Conservation (phyloP, 2,329 filamentous ascomycete genomes). For the Neopestalotiopsis sp. region DNA sequence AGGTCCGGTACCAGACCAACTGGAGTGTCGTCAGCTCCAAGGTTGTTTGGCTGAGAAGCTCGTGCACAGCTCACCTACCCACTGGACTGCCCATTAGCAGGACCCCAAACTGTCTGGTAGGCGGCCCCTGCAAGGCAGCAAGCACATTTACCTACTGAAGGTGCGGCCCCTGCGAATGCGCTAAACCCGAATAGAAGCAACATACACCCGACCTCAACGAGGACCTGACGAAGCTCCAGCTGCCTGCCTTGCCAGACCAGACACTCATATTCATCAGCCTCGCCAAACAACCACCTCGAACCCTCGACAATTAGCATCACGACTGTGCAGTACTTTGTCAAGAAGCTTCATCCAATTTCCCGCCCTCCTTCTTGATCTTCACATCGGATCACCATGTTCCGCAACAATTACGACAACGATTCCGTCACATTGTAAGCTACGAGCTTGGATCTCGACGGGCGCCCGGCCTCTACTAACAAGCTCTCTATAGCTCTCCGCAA, state of each 20-base stretch:
- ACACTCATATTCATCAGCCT: constrained; percentile 16
- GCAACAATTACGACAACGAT: constrained; percentile 99
- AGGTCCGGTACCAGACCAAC: not conserved
- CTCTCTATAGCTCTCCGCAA: constrained; percentile 81
- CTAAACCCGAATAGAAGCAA: constrained; percentile 28
- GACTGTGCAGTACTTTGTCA: not conserved
- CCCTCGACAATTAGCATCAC: not conserved
- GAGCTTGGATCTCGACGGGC: constrained; percentile 10
- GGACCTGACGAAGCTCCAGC: constrained; percentile 21
- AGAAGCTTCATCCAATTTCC: not conserved
- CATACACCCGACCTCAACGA: not conserved
- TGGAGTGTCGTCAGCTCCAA: constrained; percentile 13
- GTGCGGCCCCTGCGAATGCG: constrained; percentile 6
- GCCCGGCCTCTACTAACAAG: constrained; percentile 24
- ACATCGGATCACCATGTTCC: constrained; percentile 76
- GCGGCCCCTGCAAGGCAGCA: not conserved
- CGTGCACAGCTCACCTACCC: not conserved
- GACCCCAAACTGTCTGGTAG: not conserved
- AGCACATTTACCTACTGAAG: not conserved
- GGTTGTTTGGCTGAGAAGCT: constrained; percentile 10
- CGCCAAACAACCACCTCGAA: constrained; percentile 12
- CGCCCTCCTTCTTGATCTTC: not conserved
- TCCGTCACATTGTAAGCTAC: constrained; percentile 92
- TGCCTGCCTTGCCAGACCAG: constrained; percentile 17
- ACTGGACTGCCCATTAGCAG: not conserved